phyloP scores from a whole-genome alignment of 148 eudicot species.

The Rheum nobile region DNA sequence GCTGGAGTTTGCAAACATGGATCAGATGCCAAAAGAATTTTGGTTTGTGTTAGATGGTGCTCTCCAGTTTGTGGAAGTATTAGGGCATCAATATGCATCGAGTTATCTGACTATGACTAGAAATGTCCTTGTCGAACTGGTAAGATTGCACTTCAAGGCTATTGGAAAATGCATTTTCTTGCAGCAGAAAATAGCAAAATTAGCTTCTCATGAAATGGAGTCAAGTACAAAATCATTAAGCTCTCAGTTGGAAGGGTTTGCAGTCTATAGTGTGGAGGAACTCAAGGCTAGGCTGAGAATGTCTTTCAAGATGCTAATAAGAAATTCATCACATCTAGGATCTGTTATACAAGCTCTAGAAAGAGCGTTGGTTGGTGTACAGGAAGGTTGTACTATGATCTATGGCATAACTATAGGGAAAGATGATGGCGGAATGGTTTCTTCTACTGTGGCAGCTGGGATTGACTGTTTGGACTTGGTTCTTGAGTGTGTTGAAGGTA shows the following conservation, averaged over 20 bases:
- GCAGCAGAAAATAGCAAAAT: slow-evolving; percentile 62
- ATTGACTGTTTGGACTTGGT: slow-evolving; percentile 75
- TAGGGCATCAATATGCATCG: slow-evolving; percentile 42
- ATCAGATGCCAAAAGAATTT: slow-evolving; percentile 22
- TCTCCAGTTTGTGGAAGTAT: slow-evolving; percentile 59
- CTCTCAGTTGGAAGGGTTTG: slow-evolving; percentile 15
- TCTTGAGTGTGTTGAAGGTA: slow-evolving; percentile 76
- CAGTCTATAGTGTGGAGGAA: slow-evolving; percentile 32
- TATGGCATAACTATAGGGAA: slow-evolving; percentile 45
- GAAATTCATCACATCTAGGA: slow-evolving; percentile 46
- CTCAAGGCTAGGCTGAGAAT: slow-evolving; percentile 53
- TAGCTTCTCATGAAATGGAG: slow-evolving; percentile 63
- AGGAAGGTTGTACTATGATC: slow-evolving; percentile 31
- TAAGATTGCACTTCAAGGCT: slow-evolving; percentile 54
- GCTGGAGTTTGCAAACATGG: slow-evolving; percentile 35
- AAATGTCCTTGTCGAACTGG: slow-evolving; percentile 36
- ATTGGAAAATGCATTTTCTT: slow-evolving; percentile 82
- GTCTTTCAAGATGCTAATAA: slow-evolving; percentile 50
- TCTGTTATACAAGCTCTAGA: slow-evolving; percentile 54
- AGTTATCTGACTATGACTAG: slow-evolving; percentile 28
- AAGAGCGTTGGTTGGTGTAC: slow-evolving; percentile 57
- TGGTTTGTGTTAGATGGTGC: slow-evolving; percentile 57
- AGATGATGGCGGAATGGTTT: slow-evolving; percentile 50
- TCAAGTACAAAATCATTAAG: slow-evolving; percentile 43
- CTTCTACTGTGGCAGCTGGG: slow-evolving; percentile 70